Base-by-base conservation (phyloP, 2,329 filamentous ascomycete genomes). In the Exophiala oligosperma region DNA sequence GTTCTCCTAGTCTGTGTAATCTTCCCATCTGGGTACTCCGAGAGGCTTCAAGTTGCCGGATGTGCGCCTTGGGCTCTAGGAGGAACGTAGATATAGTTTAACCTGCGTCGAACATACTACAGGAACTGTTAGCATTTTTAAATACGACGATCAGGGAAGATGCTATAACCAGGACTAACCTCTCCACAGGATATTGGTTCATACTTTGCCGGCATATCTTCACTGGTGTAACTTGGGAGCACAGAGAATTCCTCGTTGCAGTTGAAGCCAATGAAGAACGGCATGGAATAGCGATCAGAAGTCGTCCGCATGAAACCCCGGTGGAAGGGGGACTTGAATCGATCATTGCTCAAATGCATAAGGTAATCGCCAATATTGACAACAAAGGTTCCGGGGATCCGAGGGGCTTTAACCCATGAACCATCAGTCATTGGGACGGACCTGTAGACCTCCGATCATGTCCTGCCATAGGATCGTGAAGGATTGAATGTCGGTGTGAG, bases 391-490 rank as follows among this genome's bases (percentile, higher is more conserved):
- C 76, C 72, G 46, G 73, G 72, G 14, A 77, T 57, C 2, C 74
- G 76, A 1, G 66, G 63, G 2, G 70, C 77, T 23, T 73, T 71
- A 5, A 79, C 67, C 57, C 77, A 82, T 2, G 67, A 68, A 0
- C 76, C 77, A 0, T 69, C 67, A 4, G 62, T 63, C 28, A 69
- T 65, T 62, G 79, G 74, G 6, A 83, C 77, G 74, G 6, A 83
- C 77, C 60, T 83, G 78, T 21, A 84, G 65, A 0, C 80, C 81
- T 4, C 79, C 79, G 44, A 73, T 72, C 24, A 75, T 72, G 63
- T 84, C 81, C 65, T 84, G 81, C 62, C 83, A 82, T 2, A 84
- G 69, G 54, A 84, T 59, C 0, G 81, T 84, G 32, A 83, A 75
- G 9, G 76, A 74, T 74, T 28, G 78, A 75, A 80, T 83, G 62